Conservation (phyloP, 2,329 filamentous ascomycete genomes). For the Colletotrichum caudatum region DNA sequence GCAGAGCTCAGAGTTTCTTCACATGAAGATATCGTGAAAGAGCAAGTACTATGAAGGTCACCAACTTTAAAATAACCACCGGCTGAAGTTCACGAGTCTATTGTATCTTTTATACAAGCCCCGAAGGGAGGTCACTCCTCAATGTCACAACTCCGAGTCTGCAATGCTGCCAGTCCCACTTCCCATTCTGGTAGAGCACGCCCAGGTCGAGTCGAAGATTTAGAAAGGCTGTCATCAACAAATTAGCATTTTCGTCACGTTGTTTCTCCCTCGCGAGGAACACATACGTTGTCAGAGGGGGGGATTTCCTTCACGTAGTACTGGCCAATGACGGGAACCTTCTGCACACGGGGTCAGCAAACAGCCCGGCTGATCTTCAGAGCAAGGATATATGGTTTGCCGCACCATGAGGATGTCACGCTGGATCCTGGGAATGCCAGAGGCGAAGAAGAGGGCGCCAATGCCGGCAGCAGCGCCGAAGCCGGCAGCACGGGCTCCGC, state of each 20-base stretch:
- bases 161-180: constrained; percentile 18
- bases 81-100: constrained; percentile 37
- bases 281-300: constrained; percentile 72
- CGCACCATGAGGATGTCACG: constrained; percentile 69
- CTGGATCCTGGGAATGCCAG: constrained; percentile 71
- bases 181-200: constrained; percentile 6
- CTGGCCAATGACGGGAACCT: constrained; percentile 65
- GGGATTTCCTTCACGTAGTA: constrained; percentile 67
- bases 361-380: constrained; percentile 44
- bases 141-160: constrained; percentile 24
- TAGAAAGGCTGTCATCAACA: constrained; percentile 54
- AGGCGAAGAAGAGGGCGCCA: constrained; percentile 70
- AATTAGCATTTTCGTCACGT: background rate
- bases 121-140: constrained; percentile 17
- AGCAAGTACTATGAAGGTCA: background rate
- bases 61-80: constrained; percentile 2
- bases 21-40: no score
- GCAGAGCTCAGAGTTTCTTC: no score
- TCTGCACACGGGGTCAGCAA: constrained; percentile 51
- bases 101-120: constrained; percentile 40
- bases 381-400: background rate
- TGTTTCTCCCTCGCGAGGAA: no score
- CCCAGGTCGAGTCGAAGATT: constrained; percentile 38
- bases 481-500: constrained; percentile 63
- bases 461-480: constrained; percentile 70